Evolutionary conservation across 1,284 basidiomycete species (phyloP).

Genomic region (Rhodotorula sp.): DNA sequence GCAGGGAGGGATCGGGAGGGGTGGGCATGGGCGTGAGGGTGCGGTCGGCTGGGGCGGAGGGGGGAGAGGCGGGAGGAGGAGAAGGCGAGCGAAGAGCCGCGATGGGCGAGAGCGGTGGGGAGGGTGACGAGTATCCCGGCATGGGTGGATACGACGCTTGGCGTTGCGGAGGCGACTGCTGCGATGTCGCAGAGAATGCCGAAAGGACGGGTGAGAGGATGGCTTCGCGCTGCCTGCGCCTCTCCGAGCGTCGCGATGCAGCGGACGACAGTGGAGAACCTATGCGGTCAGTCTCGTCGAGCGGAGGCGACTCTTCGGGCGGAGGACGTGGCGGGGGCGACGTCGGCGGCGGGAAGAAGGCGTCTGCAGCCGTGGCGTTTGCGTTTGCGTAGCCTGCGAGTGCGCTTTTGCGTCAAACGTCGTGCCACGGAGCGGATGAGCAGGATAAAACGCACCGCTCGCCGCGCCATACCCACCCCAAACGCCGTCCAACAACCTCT

Average conservation of each 20-base stretch:
- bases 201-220: neutral
- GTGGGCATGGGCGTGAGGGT: constrained; percentile 12
- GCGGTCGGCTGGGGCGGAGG: neutral
- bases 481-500: neutral
- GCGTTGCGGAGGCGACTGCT: neutral
- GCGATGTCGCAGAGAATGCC: neutral
- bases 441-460: neutral
- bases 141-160: neutral
- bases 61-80: neutral
- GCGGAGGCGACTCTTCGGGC: neutral
- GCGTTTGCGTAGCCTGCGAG: too few species aligned
- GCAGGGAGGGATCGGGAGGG: neutral
- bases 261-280: neutral
- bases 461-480: neutral
- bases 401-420: too few species aligned
- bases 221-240: neutral
- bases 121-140: neutral
- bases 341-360: neutral
- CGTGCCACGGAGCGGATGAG: neutral
- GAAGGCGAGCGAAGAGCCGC: too few species aligned
- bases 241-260: neutral
- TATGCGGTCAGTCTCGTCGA: neutral
- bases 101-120: neutral
- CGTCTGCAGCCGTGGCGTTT: neutral
- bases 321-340: neutral